Evolutionary conservation across 441 rosid species (phyloP), one percentile per base, ranked within the genome.

Genomic region (Eruca vesicaria): DNA sequence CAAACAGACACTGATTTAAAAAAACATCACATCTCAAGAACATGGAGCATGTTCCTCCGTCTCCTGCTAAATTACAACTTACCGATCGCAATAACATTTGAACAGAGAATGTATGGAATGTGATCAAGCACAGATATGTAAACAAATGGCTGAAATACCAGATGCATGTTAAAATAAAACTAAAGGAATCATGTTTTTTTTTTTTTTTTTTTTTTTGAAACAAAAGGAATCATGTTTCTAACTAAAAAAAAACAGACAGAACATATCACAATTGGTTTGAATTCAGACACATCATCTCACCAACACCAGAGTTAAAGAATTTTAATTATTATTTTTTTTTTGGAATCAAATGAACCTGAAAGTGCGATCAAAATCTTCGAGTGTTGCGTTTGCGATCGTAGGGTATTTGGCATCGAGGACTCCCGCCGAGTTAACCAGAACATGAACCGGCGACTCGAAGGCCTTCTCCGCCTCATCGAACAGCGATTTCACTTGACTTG

Each of bases 351-450:
- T 26, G 15, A 77, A 91, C 94, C 94, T 86, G 78, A 91, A 90
- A 45, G 36, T 85, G 56, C 55, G 81, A 67, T 92, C 98, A 16
- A 86, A 94, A 53, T 84, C 93, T 77, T 92, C 94, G 60, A 89
- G 60, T 14, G 85, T 63, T 11, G 94, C 82, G 36, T 88, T 67
- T 4, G 91, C 89, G 3, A 94, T 64, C 23, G 86, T 59, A 18
- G 91, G 90, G 23, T 83, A 76, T n/a, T 81, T 85, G 0, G 91
- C 63, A 80, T 92, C 89, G 38, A 78, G 2, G 1, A 88, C 72
- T 9, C 94, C 97, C 12, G 96, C 95, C 0, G 83, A 86, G 81
- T 92, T 92, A 31, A 94, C 96, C 77, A 94, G 78, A 72, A 92
- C 69, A 35, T 86, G 87, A 78, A 88, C 80, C 52, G 77, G 88